Evolutionary conservation across 805 yeast genomes (phyloP).

Genomic region (Torulaspora franciscae): DNA sequence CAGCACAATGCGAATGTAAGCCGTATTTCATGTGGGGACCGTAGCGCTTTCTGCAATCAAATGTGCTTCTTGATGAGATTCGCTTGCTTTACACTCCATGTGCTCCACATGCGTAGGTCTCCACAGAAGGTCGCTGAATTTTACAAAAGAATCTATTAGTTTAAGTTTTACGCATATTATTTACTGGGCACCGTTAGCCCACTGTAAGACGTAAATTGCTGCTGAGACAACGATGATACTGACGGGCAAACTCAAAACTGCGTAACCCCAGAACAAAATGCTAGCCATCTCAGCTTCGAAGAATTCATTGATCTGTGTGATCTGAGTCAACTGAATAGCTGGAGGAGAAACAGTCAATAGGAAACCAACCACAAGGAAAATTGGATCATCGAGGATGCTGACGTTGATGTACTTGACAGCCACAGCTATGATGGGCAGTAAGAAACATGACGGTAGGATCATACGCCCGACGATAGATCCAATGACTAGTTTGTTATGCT

Average conservation of each 20-base stretch:
- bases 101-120: too few relatives aligned
- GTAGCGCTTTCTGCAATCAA: too few relatives aligned
- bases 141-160: background rate
- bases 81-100: too few relatives aligned
- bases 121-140: too few relatives aligned
- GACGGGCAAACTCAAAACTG: constrained; percentile 66
- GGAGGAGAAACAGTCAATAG: constrained; percentile 76
- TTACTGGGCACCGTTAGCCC: constrained; percentile 33
- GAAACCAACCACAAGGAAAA: constrained; percentile 70
- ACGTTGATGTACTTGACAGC: constrained; percentile 59
- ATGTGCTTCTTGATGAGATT: too few relatives aligned
- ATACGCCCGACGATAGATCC: constrained; percentile 72
- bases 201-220: constrained; percentile 46
- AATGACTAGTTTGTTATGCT: constrained; percentile 56
- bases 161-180: background rate
- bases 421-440: constrained; percentile 61
- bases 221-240: constrained; percentile 68
- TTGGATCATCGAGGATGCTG: constrained; percentile 75
- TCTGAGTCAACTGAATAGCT: constrained; percentile 77
- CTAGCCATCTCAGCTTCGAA: constrained; percentile 82
- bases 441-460: constrained; percentile 66
- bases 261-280: constrained; percentile 78
- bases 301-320: constrained; percentile 68
- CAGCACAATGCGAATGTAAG: too few relatives aligned
- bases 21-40: too few relatives aligned